Conservation (phyloP, 805 yeast genomes). For the Yarrowia hollandica region DNA sequence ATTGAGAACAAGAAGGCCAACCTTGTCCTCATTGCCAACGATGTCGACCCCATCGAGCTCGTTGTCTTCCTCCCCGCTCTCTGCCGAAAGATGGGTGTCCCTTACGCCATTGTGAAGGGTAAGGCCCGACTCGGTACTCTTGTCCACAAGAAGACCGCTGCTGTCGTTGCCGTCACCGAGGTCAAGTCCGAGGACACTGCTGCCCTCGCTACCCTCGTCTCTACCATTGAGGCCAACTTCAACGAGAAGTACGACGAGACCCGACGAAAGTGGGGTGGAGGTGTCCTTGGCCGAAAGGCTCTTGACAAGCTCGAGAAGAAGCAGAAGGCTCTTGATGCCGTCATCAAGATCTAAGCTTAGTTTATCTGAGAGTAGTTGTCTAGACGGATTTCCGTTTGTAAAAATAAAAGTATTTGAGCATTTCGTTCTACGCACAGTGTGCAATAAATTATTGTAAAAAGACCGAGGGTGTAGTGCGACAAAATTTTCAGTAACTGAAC, state of each 20-base stretch:
- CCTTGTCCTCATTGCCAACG: constrained; percentile 96
- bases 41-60: constrained; percentile 98
- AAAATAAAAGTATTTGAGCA: constrained; percentile 28
- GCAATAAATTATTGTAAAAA: constrained; percentile 24
- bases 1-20: constrained; percentile 98
- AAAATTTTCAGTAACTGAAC: too few relatives aligned
- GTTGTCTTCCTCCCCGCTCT: constrained; percentile 97
- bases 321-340: constrained; percentile 54
- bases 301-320: constrained; percentile 78
- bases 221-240: constrained; percentile 93
- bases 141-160: constrained; percentile 95
- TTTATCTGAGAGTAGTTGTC: not conserved
- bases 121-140: constrained; percentile 97
- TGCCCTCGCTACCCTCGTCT: constrained; percentile 86
- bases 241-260: constrained; percentile 89
- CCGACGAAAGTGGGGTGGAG: constrained; percentile 99
- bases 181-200: constrained; percentile 93
- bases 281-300: constrained; percentile 94
- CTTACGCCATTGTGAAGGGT: constrained; percentile 97
- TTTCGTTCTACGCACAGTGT: not conserved
- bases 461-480: too few relatives aligned
- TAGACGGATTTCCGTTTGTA: constrained; percentile 1
- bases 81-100: constrained; percentile 99
- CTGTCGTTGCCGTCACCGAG: constrained; percentile 97
- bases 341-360: constrained; percentile 41